Conservation (phyloP, 2,329 filamentous ascomycete species). For the Penicillium sp. region DNA sequence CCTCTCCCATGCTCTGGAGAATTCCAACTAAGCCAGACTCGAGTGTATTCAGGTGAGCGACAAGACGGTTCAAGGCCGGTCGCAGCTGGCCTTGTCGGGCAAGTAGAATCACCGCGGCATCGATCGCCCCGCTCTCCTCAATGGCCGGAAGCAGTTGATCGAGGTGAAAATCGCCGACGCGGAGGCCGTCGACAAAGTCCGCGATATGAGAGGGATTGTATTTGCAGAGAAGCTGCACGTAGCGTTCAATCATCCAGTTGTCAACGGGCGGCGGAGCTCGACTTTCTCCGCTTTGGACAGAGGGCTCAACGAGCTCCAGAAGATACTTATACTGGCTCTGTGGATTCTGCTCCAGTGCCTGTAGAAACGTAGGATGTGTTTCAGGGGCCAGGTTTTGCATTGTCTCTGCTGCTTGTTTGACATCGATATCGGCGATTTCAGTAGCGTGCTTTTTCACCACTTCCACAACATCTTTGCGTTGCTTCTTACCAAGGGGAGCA, state of each 20-base stretch:
- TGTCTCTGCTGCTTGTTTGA: conserved; percentile 63
- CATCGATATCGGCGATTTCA: conserved; percentile 67
- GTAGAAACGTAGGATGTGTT: conserved; percentile 66
- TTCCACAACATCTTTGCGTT: conserved; percentile 67
- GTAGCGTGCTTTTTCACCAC: conserved; percentile 66
- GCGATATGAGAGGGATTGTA: conserved; percentile 81
- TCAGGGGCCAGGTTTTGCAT: conserved; percentile 62
- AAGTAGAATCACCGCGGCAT: conserved; percentile 89
- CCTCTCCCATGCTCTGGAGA: conserved; percentile 60
- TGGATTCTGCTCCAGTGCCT: conserved; percentile 59
- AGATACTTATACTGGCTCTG: conserved; percentile 75
- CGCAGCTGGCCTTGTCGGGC: conserved; percentile 81
- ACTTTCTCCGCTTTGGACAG: conserved; percentile 38
- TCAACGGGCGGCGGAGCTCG: conserved; percentile 39
- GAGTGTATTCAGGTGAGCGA: conserved; percentile 76
- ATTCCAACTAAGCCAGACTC: conserved; percentile 76
- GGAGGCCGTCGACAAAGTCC: conserved; percentile 75
- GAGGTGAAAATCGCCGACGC: conserved; percentile 74
- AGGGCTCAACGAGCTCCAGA: conserved; percentile 69
- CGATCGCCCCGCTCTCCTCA: conserved; percentile 84
- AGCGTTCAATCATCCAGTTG: conserved; percentile 71
- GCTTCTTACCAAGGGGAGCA: conserved; percentile 64
- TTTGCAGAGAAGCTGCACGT: conserved; percentile 86
- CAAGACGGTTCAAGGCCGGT: conserved; percentile 79
- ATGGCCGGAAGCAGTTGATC: conserved; percentile 81